Percentiles rank a stretch among this genome's conserved stretches.
Conservation (phyloP, 1,284 basidiomycete species). For the Cryptococcus sp. region DNA sequence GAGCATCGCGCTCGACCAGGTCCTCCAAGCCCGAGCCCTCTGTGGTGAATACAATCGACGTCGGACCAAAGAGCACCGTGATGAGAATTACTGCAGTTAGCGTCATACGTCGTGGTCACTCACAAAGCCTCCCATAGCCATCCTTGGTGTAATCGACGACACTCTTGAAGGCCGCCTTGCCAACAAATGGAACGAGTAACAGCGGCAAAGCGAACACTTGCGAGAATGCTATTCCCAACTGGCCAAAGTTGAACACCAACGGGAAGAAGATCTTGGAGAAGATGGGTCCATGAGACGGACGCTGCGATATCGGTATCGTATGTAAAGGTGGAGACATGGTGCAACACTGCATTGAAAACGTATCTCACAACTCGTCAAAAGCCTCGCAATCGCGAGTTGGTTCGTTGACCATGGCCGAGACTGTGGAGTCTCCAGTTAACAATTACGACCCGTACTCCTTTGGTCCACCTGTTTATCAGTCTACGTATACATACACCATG, state of each 20-base stretch:
- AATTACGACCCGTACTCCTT: no score
- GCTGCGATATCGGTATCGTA: conserved; percentile 56
- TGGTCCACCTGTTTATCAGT: no score
- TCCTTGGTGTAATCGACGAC: conserved; percentile 76
- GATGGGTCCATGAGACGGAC: conserved; percentile 57
- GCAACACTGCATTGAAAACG: no score
- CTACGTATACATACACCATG: no score
- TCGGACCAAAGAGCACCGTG: conserved; percentile 75
- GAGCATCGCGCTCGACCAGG: conserved; percentile 52
- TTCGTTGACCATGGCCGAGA: no score
- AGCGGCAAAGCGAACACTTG: conserved; percentile 64
- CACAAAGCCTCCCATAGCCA: conserved; percentile 68
- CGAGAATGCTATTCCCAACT: conserved; percentile 61
- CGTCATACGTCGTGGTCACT: conserved; percentile 33
- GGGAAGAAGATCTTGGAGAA: conserved; percentile 55
- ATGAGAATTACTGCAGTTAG: conserved; percentile 32
- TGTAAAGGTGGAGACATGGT: conserved; percentile 43
- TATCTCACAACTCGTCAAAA: no score
- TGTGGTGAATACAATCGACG: conserved; percentile 62
- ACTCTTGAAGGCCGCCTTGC: conserved; percentile 56
- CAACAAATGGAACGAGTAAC: conserved; percentile 41
- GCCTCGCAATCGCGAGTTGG: no score
- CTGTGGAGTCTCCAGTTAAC: no score
- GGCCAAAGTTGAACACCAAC: conserved; percentile 61
- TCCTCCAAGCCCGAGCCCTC: conserved; percentile 29